Evolutionary conservation across 768 basidiomycete genomes (phyloP).

Genomic region (Pholiota molesta): DNA sequence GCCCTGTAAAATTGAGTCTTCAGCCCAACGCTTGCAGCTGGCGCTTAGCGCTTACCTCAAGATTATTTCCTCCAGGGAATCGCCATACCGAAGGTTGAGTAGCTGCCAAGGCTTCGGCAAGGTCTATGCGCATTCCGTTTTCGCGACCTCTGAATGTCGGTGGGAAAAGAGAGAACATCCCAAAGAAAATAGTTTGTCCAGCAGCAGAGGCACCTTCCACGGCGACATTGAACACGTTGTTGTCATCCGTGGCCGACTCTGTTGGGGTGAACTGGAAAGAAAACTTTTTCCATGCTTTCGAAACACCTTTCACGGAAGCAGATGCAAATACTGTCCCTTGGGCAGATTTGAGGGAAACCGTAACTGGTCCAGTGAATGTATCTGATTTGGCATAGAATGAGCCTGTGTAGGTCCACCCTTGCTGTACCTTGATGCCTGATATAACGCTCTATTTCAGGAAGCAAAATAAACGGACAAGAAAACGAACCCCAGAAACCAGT

Average conservation of each 20-base stretch:
- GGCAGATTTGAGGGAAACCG: constrained; percentile 42
- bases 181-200: constrained; percentile 49
- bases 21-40: constrained; percentile 10
- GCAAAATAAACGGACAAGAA: background rate
- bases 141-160: constrained; percentile 59
- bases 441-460: background rate
- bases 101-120: constrained; percentile 39
- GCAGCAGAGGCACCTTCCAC: constrained; percentile 47
- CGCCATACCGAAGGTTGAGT: constrained; percentile 45
- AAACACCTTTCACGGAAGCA: constrained; percentile 29
- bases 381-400: constrained; percentile 51
- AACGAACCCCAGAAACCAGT: constrained; percentile 15
- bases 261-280: constrained; percentile 43
- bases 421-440: constrained; percentile 55
- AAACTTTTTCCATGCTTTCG: constrained; percentile 52
- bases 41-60: constrained; percentile 30
- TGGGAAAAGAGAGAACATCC: constrained; percentile 63
- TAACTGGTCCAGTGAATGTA: constrained; percentile 35
- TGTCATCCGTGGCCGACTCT: constrained; percentile 39
- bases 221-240: constrained; percentile 54
- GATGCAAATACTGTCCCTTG: constrained; percentile 42
- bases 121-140: constrained; percentile 64
- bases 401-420: constrained; percentile 56
- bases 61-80: constrained; percentile 45
- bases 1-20: too few relatives aligned